Evolutionary conservation across 2,329 filamentous ascomycete species (phyloP).

Genomic region (Hymenoscyphus albidus): DNA sequence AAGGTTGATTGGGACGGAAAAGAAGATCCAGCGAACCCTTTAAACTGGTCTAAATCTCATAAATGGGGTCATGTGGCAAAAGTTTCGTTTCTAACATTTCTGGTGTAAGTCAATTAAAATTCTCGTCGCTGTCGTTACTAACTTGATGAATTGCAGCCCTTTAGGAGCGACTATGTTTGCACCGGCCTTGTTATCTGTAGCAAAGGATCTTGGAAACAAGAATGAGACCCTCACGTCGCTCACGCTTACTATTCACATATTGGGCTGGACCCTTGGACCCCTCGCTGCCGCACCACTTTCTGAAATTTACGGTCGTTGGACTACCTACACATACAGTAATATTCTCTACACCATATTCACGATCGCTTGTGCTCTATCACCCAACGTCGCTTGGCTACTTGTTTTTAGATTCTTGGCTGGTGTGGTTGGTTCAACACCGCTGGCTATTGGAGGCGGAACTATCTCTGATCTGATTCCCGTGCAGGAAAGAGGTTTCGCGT

Average conservation of each 20-base stretch:
- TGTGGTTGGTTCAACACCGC: constrained; percentile 47
- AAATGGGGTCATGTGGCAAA: constrained; percentile 40
- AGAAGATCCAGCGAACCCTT: constrained; percentile 15
- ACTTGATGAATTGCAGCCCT: too few relatives aligned
- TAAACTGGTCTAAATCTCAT: constrained; percentile 13
- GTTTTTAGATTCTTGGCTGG: constrained; percentile 59
- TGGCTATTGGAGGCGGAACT: constrained; percentile 59
- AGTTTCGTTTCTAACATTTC: too few relatives aligned
- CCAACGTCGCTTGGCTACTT: constrained; percentile 45
- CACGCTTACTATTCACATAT: constrained; percentile 40
- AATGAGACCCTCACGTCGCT: not conserved
- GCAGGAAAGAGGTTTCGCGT: constrained; percentile 53
- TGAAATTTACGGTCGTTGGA: constrained; percentile 43
- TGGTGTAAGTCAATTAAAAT: too few relatives aligned
- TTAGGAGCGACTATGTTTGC: too few relatives aligned
- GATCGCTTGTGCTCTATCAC: constrained; percentile 43
- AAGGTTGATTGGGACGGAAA: constrained; percentile 10
- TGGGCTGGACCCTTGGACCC: constrained; percentile 44
- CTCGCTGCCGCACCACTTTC: constrained; percentile 56
- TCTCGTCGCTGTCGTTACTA: too few relatives aligned
- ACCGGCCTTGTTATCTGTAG: too few relatives aligned
- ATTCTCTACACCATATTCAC: not conserved
- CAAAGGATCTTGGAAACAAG: too few relatives aligned
- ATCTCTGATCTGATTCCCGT: constrained; percentile 60
- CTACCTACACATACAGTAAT: not conserved